phyloP scores from a whole-genome alignment of 2,329 filamentous ascomycete species.

The Monilinia fructigena region DNA sequence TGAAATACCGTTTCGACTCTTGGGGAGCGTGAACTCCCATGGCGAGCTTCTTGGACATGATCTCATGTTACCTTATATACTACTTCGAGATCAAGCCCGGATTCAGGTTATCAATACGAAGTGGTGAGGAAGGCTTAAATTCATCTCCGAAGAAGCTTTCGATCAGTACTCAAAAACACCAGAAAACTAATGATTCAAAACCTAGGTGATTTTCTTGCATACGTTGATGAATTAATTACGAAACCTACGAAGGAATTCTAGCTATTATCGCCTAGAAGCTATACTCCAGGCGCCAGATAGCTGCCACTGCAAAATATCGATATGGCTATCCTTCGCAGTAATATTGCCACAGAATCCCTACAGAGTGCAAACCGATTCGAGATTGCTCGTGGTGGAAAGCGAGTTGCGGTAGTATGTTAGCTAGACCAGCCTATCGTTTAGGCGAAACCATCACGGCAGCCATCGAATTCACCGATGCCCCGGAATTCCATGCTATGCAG shows the following conservation, averaged over 20 bases:
- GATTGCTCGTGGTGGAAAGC: constrained; percentile 86
- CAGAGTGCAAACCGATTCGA: constrained; percentile 92
- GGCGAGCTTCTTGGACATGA: constrained; percentile 92
- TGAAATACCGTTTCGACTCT: constrained; percentile 86
- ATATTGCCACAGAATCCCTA: constrained; percentile 63
- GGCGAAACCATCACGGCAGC: constrained; percentile 83
- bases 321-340: constrained; percentile 82
- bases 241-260: constrained; percentile 54
- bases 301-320: constrained; percentile 74
- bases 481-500: constrained; percentile 78
- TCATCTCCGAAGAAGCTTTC: constrained; percentile 25
- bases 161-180: constrained; percentile 34
- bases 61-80: constrained; percentile 88
- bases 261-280: constrained; percentile 66
- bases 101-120: constrained; percentile 35
- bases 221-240: constrained; percentile 72
- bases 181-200: constrained; percentile 41
- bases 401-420: constrained; percentile 90
- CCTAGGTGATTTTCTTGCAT: constrained; percentile 68
- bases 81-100: constrained; percentile 76
- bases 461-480: constrained; percentile 77
- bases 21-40: constrained; percentile 86
- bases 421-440: constrained; percentile 82
- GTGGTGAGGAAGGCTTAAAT: constrained; percentile 22
- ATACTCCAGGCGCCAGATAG: constrained; percentile 55